Base-by-base conservation (phyloP, 306 rosid species). In the Biancaea sappan region DNA sequence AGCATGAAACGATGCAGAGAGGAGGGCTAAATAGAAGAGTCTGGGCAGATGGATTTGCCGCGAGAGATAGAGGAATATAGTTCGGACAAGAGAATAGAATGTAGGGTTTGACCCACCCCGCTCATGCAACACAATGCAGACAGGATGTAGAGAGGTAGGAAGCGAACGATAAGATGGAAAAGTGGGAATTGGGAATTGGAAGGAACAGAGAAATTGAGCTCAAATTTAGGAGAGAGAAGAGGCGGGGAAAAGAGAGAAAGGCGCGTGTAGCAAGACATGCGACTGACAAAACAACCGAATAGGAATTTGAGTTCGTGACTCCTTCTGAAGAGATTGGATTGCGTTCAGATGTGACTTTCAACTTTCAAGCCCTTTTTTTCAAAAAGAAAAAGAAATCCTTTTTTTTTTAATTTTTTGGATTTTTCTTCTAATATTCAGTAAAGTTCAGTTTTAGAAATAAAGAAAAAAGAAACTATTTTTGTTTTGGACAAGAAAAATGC, bases 41-140 rank as follows among this genome's bases (percentile, higher is more conserved):
- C 32, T 3, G 22, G 52, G 6, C 0, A 32, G 53, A 28, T n/a
- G 52, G 76, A 50, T 47, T 46, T 34, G 43, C 43, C 43, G n/a
- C 0, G 46, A 72, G 58, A 18, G 57, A 50, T 8, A 41, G 18
- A 56, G 43, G 44, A 2, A 4, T 5, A n/a, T 18, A 22, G 50
- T 44, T 14, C 14, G 38, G n/a, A 28, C 13, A 52, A 28, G 51
- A 47, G 62, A 41, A 74, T 60, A 47, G 62, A 41, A 74, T 60
- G 72, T 51, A 74, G 72, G 72, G 75, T 80, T 73, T 57, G 71
- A 51, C 19, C 29, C 62, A 66, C 65, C 59, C 65, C 56, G 57
- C 35, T 29, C 16, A 59, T 46, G 47, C 76, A 73, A 73, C 21
- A 50, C 50, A 60, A 76, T 32, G 51, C 19, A 21, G 31, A 37